Base-by-base conservation (phyloP, 1,284 basidiomycete species). In the Pyrrhoderma lamaoense region DNA sequence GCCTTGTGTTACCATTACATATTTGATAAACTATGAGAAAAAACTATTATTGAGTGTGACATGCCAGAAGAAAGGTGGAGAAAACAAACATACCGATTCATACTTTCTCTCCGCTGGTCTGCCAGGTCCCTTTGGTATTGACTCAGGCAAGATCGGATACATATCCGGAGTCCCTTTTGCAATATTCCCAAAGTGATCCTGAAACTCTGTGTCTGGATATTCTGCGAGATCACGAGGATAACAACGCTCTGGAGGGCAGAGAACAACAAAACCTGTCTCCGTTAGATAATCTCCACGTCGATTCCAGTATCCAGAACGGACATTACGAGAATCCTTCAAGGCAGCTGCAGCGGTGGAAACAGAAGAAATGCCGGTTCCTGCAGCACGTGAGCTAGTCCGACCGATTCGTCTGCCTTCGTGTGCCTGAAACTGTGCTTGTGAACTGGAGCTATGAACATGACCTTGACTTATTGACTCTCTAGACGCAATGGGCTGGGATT, bases 301-400 rank as follows among this genome's bases (percentile, higher is more conserved):
- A 57, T 86, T 86, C 84, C 84, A 86, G 57, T 69, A 77, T 1
- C 84, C 83, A 21, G 63, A 62, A 8, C 84, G 77, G 13, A 73
- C 56, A 39, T 49, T 50, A 55, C 55, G 63, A 22, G 42, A 45
- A n/a, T 31, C 35, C 9, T 31, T 19, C 21, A 48, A 9, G 38
- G 49, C 19, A 27, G 36, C 38, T 11, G 51, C 19, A 13, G 27
- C 44, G 14, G 34, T 13, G n/a, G 49, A 27, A 34, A 36, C 34
- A 18, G 45, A 13, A 31, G 51, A 16, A 11, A 42, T 22, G 31
- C n/a, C 39, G 11, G 16, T 34, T 27, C 22, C 52, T 22, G 51
- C 34, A 9, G 51, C 45, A 11, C 47, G 47, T n/a, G 52, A 54
- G 27, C 16, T 49, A 27, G 40, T 54, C 27, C 52, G 34, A n/a